Evolutionary conservation across 2,329 filamentous ascomycete species (phyloP).

Genomic region (Exophiala dermatitidis): DNA sequence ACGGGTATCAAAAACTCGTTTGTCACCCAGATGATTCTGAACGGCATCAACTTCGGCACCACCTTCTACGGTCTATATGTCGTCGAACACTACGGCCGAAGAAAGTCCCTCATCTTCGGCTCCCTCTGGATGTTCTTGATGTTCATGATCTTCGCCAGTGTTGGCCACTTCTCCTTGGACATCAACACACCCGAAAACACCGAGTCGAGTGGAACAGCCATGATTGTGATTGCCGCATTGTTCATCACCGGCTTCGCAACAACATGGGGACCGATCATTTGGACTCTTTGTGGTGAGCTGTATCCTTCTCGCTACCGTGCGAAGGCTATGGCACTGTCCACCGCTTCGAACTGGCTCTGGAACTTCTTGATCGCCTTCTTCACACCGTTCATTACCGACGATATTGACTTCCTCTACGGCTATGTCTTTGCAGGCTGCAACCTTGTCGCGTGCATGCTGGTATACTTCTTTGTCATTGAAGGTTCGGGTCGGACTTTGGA

Average conservation of each 20-base stretch:
- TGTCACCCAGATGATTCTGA: conserved; percentile 76
- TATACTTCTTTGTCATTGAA: conserved; percentile 74
- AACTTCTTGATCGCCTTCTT: conserved; percentile 73
- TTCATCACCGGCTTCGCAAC: conserved; percentile 74
- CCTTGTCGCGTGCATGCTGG: conserved; percentile 53
- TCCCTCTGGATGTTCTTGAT: conserved; percentile 75
- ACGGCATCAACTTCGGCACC: conserved; percentile 76
- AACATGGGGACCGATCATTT: conserved; percentile 67
- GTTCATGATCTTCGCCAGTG: conserved; percentile 56
- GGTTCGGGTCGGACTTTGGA: conserved; percentile 61
- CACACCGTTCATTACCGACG: conserved; percentile 67
- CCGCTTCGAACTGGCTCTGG: conserved; percentile 68
- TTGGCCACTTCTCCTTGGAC: conserved; percentile 44
- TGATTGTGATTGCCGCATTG: conserved; percentile 67
- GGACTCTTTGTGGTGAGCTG: conserved; percentile 41
- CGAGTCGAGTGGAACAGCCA: conserved; percentile 52
- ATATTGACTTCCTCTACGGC: conserved; percentile 68
- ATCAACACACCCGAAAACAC: conserved; percentile 37
- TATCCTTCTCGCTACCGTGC: conserved; percentile 38
- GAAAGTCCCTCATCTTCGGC: conserved; percentile 69
- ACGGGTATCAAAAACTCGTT: conserved; percentile 69
- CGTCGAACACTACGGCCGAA: conserved; percentile 74
- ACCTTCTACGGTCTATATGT: conserved; percentile 83
- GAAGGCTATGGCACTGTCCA: conserved; percentile 34
- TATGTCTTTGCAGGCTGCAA: conserved; percentile 73